Evolutionary conservation across 148 eudicot species (phyloP).

Genomic region (Cornus suecica): DNA sequence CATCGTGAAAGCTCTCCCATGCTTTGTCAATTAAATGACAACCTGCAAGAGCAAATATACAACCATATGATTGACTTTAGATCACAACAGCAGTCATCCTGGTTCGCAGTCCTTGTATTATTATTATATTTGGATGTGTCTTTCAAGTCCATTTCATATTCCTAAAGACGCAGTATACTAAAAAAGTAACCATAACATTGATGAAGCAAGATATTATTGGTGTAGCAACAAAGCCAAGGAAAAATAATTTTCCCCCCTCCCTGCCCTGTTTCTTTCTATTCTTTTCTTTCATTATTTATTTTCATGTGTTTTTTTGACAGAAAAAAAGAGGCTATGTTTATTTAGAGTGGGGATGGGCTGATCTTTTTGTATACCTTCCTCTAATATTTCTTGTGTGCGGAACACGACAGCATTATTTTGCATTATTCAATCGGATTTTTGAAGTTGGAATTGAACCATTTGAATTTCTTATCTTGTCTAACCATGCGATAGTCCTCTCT

Average conservation of each 20-base stretch:
- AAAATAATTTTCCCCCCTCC: background rate
- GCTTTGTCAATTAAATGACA: constrained; percentile 82
- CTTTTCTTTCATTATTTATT: background rate
- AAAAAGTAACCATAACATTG: background rate
- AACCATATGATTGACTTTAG: background rate
- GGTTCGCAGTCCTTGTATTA: too few species aligned
- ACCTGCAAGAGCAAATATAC: constrained; percentile 44
- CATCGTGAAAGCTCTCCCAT: constrained; percentile 97
- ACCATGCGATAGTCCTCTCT: constrained; percentile 84
- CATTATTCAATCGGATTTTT: constrained; percentile 77
- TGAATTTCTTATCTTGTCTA: constrained; percentile 83
- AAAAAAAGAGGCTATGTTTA: background rate
- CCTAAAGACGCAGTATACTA: background rate
- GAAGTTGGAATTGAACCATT: constrained; percentile 89
- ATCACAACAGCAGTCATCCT: background rate
- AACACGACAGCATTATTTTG: constrained; percentile 98
- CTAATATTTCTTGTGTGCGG: constrained; percentile 87
- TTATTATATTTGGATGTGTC: too few species aligned
- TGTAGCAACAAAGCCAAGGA: background rate
- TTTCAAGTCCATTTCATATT: background rate
- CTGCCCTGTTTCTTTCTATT: background rate
- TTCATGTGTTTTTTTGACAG: too few species aligned
- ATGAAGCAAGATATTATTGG: background rate
- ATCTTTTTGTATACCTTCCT: constrained; percentile 58
- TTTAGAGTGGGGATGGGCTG: background rate